A percentile compares a stretch with the other conserved stretches of the same genome.
Evolutionary conservation across 192 early-diverging fungal genomes (phyloP).

Genomic region (Gamsiella multidivaricata): DNA sequence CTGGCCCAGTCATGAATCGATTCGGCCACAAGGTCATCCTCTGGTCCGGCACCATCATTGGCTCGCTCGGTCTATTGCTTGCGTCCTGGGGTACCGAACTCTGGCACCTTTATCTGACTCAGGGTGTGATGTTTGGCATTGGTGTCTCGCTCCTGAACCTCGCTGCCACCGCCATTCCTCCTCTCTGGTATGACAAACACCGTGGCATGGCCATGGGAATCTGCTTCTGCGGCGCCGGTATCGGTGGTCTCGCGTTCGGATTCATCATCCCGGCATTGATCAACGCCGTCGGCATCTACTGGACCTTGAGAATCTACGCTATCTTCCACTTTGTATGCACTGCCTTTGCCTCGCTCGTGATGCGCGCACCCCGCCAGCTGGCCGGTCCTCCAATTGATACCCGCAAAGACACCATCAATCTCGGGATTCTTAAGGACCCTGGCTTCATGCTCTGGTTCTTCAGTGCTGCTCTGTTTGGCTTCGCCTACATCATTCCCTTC

Average conservation of each 20-base stretch:
- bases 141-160: slow-evolving; percentile 53
- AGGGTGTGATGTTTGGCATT: slow-evolving; percentile 55
- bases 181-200: slow-evolving; percentile 53
- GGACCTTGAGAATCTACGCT: slow-evolving; percentile 32
- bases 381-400: slow-evolving; percentile 13
- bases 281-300: slow-evolving; percentile 35
- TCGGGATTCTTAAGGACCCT: slow-evolving; percentile 25
- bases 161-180: slow-evolving; percentile 47
- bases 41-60: slow-evolving; percentile 33
- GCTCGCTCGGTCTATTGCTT: slow-evolving; percentile 36
- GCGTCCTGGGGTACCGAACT: slow-evolving; percentile 41
- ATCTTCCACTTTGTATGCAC: slow-evolving; percentile 50
- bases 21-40: slow-evolving; percentile 40
- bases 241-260: slow-evolving; percentile 45
- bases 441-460: slow-evolving; percentile 41
- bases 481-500: slow-evolving; percentile 32
- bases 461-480: slow-evolving; percentile 22
- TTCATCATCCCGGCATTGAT: slow-evolving; percentile 28
- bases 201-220: slow-evolving; percentile 53
- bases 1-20: slow-evolving; percentile 34
- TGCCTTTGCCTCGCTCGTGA: slow-evolving; percentile 46
- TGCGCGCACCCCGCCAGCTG: slow-evolving; percentile 39
- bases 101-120: slow-evolving; percentile 40
- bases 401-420: slow-evolving; percentile 35
- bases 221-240: slow-evolving; percentile 47